Percentiles rank a stretch among this genome's conserved stretches.
These are phyloP conservation scores for Globisporangium ultimum DNA, from an alignment of 352 stramenopile genomes.

Conservation along the genomic window DNA sequence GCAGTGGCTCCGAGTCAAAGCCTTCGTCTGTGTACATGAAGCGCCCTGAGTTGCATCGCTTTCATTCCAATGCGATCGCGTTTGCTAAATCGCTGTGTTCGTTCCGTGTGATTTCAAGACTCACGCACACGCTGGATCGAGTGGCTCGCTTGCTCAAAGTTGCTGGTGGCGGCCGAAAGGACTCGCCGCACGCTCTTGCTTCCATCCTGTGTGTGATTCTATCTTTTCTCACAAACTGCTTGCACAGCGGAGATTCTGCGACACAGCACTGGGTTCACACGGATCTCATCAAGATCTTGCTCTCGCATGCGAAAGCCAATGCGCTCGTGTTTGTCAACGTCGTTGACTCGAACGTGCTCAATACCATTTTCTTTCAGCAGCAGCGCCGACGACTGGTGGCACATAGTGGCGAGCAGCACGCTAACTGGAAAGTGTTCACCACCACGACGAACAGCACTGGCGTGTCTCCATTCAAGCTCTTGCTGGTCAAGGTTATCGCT, in stretches of 20 bases:
- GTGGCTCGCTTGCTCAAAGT: constrained; percentile 26
- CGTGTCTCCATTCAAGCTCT: constrained; percentile 29
- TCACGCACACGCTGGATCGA: constrained; percentile 21
- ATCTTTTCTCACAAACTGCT: constrained; percentile 34
- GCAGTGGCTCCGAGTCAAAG: not conserved
- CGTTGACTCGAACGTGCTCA: constrained; percentile 31
- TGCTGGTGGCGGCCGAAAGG: constrained; percentile 11
- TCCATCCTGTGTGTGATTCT: constrained; percentile 20
- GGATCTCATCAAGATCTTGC: constrained; percentile 20
- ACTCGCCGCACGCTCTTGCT: constrained; percentile 15
- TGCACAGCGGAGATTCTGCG: constrained; percentile 28
- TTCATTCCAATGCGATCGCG: constrained; percentile 6
- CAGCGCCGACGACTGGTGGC: not conserved
- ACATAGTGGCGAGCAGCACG: not conserved
- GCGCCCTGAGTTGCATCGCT: not conserved
- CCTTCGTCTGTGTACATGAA: not conserved
- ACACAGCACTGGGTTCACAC: constrained; percentile 29
- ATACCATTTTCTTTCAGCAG: constrained; percentile 17
- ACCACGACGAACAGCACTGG: constrained; percentile 7
- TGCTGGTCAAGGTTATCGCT: constrained; percentile 25
- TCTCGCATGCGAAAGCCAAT: constrained; percentile 27
- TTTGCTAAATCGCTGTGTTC: constrained; percentile 23
- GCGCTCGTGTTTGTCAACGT: constrained; percentile 33
- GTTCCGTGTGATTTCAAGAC: constrained; percentile 12
- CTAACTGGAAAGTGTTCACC: constrained; percentile 9